phyloP scores from a whole-genome alignment of 2,329 filamentous ascomycete species.

The Penicillium sp. region DNA sequence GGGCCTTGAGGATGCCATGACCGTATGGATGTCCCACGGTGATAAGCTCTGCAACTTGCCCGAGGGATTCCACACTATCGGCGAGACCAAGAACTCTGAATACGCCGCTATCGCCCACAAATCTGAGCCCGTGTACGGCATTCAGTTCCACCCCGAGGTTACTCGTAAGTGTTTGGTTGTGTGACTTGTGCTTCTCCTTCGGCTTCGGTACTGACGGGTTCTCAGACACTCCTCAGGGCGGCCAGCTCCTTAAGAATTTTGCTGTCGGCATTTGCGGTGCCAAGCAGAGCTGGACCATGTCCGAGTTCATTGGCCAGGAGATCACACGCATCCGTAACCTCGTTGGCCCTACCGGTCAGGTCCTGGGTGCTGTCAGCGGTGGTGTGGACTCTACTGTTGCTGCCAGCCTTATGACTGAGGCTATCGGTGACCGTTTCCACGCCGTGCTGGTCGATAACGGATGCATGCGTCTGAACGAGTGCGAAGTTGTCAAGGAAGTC shows the following conservation, averaged over 20 bases:
- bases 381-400: neutral
- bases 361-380: neutral
- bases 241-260: neutral
- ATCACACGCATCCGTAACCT: neutral
- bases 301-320: neutral
- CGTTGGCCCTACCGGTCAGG: neutral
- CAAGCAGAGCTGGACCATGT: neutral
- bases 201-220: neutral
- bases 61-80: no score
- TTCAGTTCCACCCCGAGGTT: slow-evolving; percentile 1
- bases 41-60: no score
- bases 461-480: slow-evolving; percentile 77
- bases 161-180: neutral
- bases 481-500: slow-evolving; percentile 68
- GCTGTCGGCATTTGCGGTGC: neutral
- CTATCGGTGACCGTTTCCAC: slow-evolving; percentile 76
- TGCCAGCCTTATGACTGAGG: slow-evolving; percentile 63
- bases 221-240: neutral
- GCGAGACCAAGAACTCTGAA: no score
- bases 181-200: neutral
- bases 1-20: no score
- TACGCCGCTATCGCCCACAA: no score
- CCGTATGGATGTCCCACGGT: no score
- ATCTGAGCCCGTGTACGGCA: no score
- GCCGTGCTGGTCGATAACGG: slow-evolving; percentile 84